phyloP scores from a whole-genome alignment of 2,329 filamentous ascomycete genomes.

The Arthrinium puccinioides region DNA sequence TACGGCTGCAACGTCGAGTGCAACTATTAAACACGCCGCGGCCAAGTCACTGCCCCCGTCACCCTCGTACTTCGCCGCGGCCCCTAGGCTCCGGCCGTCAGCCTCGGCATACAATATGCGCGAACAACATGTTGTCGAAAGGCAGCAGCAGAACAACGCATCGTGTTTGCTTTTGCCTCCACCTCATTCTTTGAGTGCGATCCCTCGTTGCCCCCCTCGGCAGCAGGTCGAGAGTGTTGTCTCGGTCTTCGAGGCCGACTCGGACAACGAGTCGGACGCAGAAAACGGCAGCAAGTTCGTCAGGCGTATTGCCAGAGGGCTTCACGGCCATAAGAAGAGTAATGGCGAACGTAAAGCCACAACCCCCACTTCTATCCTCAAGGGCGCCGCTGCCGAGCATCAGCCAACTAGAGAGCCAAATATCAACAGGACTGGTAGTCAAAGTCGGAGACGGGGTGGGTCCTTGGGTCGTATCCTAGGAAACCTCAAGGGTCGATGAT shows the following conservation, averaged over 20 bases:
- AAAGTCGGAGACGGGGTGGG: conserved; percentile 17
- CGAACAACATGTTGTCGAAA: not conserved
- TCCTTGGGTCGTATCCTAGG: conserved; percentile 21
- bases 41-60: conserved; percentile 16
- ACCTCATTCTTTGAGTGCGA: no score
- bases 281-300: conserved; percentile 20
- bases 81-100: conserved; percentile 13
- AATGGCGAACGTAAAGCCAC: conserved; percentile 4
- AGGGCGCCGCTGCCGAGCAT: conserved; percentile 2
- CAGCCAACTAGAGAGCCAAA: not conserved
- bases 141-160: conserved; percentile 6
- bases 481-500: conserved; percentile 14
- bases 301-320: conserved; percentile 34
- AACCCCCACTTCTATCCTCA: conserved; percentile 3
- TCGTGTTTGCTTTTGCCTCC: no score
- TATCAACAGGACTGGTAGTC: no score
- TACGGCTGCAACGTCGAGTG: not conserved
- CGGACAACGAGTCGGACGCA: conserved; percentile 30
- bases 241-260: conserved; percentile 43
- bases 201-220: conserved; percentile 12
- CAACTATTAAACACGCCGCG: conserved; percentile 1
- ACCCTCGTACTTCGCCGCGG: conserved; percentile 15
- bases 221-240: conserved; percentile 19
- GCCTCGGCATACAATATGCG: conserved; percentile 14
- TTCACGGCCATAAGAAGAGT: conserved; percentile 25